Percentiles rank a stretch among this genome's conserved stretches.
Evolutionary conservation across 2,329 filamentous ascomycete genomes (phyloP).

Genomic region (Thelonectria rubi): DNA sequence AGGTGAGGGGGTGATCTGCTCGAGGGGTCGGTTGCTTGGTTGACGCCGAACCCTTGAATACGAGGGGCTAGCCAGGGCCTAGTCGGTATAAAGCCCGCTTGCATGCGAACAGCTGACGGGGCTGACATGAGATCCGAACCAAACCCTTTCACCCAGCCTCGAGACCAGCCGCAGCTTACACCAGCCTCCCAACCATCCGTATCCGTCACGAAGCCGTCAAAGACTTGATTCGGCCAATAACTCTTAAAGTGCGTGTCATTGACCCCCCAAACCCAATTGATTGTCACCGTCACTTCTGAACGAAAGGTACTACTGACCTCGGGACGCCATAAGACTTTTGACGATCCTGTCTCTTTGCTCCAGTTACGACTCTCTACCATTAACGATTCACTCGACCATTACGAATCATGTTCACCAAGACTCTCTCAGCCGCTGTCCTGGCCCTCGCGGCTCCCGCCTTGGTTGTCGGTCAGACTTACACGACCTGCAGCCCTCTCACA

Average conservation of each 20-base stretch:
- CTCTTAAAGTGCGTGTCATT: constrained; percentile 2
- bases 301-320: background rate
- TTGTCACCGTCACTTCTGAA: background rate
- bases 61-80: background rate
- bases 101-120: background rate
- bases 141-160: background rate
- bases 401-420: constrained; percentile 12
- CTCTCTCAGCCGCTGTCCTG: constrained; percentile 8
- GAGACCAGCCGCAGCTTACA: background rate
- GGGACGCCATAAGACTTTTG: background rate
- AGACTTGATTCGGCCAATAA: background rate
- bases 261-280: background rate
- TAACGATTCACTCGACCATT: background rate
- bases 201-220: background rate
- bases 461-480: constrained; percentile 63
- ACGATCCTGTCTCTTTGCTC: background rate
- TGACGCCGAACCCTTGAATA: constrained; percentile 8
- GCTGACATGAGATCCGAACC: background rate
- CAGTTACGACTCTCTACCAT: background rate
- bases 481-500: constrained; percentile 62
- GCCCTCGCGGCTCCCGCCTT: constrained; percentile 34
- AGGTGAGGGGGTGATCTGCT: background rate
- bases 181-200: background rate
- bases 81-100: constrained; percentile 1
- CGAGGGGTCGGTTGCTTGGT: constrained; percentile 3